Evolutionary conservation across 352 stramenopile genomes (phyloP).

Genomic region (Blastocystis sp.): DNA sequence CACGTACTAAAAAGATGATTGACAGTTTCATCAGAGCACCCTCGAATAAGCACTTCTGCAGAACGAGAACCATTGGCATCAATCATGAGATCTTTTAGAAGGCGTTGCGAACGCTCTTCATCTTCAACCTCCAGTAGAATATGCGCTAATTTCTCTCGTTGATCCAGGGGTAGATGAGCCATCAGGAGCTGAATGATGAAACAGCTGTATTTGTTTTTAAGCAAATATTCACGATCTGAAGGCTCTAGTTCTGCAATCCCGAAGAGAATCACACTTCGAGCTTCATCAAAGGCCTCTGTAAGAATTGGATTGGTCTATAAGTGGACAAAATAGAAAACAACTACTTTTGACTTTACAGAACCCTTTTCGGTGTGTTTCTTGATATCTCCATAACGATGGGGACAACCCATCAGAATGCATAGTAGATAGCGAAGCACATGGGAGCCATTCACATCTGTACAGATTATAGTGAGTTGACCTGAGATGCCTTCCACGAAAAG

Average conservation of each 20-base stretch:
- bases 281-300: slow-evolving; percentile 30
- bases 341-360: slow-evolving; percentile 22
- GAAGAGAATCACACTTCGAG: slow-evolving; percentile 46
- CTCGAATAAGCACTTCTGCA: slow-evolving; percentile 7
- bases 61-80: slow-evolving; percentile 34
- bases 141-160: slow-evolving; percentile 41
- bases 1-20: not conserved
- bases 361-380: slow-evolving; percentile 67
- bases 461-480: not conserved
- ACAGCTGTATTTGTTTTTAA: slow-evolving; percentile 55
- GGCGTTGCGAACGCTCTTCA: not conserved
- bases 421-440: slow-evolving; percentile 50
- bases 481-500: slow-evolving; percentile 42
- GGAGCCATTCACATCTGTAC: slow-evolving; percentile 29
- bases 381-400: not conserved
- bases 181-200: slow-evolving; percentile 60
- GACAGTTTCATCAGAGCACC: not conserved
- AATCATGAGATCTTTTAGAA: slow-evolving; percentile 26
- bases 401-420: slow-evolving; percentile 56
- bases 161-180: slow-evolving; percentile 23
- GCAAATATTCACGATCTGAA: not conserved
- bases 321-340: not conserved
- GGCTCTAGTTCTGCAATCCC: slow-evolving; percentile 15
- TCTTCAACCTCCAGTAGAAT: slow-evolving; percentile 50
- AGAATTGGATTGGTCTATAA: slow-evolving; percentile 17